A percentile compares a stretch with the other conserved stretches of the same genome.
Conservation (phyloP, 805 yeast genomes). For the Ogataea saltuana region DNA sequence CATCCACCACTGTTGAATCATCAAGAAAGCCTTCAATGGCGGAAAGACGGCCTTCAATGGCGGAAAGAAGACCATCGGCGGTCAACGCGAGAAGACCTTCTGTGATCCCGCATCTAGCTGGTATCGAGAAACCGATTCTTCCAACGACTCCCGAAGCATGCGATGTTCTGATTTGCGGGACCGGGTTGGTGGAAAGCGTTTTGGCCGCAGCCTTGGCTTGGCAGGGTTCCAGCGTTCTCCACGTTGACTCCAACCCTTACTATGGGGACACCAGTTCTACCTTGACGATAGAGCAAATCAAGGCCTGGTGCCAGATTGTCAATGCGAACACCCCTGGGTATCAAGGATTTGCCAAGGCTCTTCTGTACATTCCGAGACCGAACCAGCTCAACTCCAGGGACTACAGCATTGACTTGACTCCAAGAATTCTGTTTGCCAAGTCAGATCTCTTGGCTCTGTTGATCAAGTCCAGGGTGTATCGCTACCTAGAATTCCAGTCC, state of each 20-base stretch:
- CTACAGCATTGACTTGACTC: constrained; percentile 85
- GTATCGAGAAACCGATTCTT: constrained; percentile 69
- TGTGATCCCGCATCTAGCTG: constrained; percentile 70
- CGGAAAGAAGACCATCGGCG: constrained; percentile 38
- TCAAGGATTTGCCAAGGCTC: constrained; percentile 55
- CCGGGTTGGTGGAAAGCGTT: constrained; percentile 86
- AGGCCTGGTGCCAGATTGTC: constrained; percentile 76
- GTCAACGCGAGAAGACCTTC: constrained; percentile 35
- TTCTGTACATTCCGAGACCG: constrained; percentile 73
- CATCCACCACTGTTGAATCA: constrained; percentile 24
- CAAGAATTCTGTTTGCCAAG: constrained; percentile 84
- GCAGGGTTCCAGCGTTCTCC: constrained; percentile 96
- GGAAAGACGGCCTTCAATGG: constrained; percentile 61
- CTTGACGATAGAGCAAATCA: constrained; percentile 80
- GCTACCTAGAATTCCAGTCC: constrained; percentile 90
- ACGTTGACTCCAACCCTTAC: constrained; percentile 78
- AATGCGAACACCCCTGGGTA: constrained; percentile 44
- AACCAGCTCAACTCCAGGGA: constrained; percentile 61
- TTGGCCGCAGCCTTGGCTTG: constrained; percentile 93
- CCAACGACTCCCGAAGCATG: constrained; percentile 68
- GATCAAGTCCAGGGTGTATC: constrained; percentile 82
- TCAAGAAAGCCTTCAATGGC: constrained; percentile 63
- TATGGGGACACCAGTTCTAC: constrained; percentile 92
- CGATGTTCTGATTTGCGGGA: constrained; percentile 90
- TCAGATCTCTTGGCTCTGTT: constrained; percentile 81